Percentiles rank a stretch among this genome's conserved stretches.
Evolutionary conservation across 306 rosid species (phyloP).

Genomic region (Astragalus membranaceus): DNA sequence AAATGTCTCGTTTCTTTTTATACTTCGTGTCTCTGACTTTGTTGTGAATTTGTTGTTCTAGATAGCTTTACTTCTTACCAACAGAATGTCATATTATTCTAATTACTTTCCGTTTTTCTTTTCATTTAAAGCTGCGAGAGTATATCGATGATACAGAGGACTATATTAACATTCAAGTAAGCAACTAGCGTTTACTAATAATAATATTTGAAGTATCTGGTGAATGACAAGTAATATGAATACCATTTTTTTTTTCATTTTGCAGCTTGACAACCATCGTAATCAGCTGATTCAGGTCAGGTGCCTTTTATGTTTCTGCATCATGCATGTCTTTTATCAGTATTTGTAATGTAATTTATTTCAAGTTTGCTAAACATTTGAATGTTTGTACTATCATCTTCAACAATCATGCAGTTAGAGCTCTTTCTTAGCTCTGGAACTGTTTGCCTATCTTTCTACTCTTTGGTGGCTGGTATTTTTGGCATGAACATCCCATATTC

Average conservation of each 20-base stretch:
- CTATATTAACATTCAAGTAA: conserved; percentile 88
- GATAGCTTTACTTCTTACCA: background rate
- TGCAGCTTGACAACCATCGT: conserved; percentile 81
- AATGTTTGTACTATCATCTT: background rate
- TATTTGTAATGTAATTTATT: background rate
- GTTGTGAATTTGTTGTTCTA: background rate
- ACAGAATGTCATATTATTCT: background rate
- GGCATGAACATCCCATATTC: conserved; percentile 85
- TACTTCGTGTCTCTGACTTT: background rate
- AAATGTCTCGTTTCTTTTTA: no score
- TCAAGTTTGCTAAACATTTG: background rate
- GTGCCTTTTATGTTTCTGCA: conserved; percentile 31
- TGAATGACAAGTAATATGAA: background rate
- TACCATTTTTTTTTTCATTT: background rate
- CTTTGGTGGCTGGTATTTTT: conserved; percentile 67
- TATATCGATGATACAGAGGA: conserved; percentile 94
- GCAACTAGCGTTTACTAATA: background rate
- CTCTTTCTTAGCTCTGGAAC: conserved; percentile 85
- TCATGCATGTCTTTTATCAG: background rate
- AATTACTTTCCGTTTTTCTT: conserved; percentile 1
- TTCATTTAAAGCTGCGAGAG: conserved; percentile 67
- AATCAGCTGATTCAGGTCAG: conserved; percentile 90
- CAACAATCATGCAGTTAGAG: conserved; percentile 57
- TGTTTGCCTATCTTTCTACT: conserved; percentile 48
- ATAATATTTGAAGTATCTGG: background rate